These are phyloP conservation scores for Lumnitzera littorea DNA, from an alignment of 345 rosid genomes.

Conservation along the genomic window DNA sequence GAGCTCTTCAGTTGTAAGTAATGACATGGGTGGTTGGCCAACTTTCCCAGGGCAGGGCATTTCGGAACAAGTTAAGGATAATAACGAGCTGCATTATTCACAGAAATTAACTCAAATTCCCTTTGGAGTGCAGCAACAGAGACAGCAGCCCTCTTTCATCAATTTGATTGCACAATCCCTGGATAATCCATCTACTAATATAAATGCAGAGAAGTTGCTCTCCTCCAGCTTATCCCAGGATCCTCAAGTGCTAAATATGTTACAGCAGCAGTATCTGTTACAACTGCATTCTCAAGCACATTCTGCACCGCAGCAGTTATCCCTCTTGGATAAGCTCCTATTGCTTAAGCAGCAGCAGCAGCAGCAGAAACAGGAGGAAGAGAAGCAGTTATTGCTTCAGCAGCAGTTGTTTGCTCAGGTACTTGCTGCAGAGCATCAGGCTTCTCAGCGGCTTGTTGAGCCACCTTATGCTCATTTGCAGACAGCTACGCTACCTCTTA, in stretches of 20 bases:
- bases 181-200: constrained; percentile 44
- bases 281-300: constrained; percentile 64
- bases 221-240: constrained; percentile 63
- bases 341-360: constrained; percentile 73
- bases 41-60: constrained; percentile 44
- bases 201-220: constrained; percentile 46
- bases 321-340: constrained; percentile 55
- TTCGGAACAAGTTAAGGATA: constrained; percentile 51
- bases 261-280: constrained; percentile 78
- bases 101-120: constrained; percentile 53
- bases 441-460: constrained; percentile 46
- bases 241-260: constrained; percentile 53
- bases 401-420: constrained; percentile 77
- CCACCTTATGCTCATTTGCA: constrained; percentile 47
- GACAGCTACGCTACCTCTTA: constrained; percentile 34
- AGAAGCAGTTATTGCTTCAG: constrained; percentile 71
- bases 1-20: constrained; percentile 44
- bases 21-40: constrained; percentile 50
- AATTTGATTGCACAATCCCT: constrained; percentile 61
- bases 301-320: constrained; percentile 58
- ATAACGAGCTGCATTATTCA: constrained; percentile 44
- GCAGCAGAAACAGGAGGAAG: constrained; percentile 67
- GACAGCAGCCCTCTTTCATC: constrained; percentile 43
- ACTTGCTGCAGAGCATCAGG: constrained; percentile 54
- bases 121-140: constrained; percentile 70